A percentile compares a stretch with the other conserved stretches of the same genome.
Evolutionary conservation across 2,329 filamentous ascomycete genomes (phyloP).

Genomic region (Colletotrichum scovillei): DNA sequence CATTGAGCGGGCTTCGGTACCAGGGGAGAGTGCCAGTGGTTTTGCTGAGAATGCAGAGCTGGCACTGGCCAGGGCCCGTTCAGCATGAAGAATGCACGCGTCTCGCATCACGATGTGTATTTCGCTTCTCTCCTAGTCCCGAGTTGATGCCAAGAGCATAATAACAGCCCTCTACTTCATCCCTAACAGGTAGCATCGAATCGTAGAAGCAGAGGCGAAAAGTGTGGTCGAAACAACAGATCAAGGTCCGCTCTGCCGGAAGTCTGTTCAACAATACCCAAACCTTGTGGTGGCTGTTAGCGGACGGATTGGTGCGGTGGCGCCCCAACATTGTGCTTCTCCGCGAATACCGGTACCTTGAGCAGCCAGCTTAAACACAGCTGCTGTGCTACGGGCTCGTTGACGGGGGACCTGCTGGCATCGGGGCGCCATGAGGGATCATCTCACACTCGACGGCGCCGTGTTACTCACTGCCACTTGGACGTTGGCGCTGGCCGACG

Average conservation of each 20-base stretch:
- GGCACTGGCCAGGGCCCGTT: background rate
- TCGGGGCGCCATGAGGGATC: background rate
- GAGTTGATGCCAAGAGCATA: background rate
- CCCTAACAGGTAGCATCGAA: background rate
- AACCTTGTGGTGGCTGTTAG: conserved; percentile 10
- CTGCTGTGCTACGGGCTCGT: background rate
- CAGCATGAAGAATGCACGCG: conserved; percentile 9
- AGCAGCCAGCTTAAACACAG: background rate
- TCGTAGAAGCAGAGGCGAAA: background rate
- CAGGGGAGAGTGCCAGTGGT: background rate
- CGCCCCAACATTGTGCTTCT: conserved; percentile 2
- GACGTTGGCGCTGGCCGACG: conserved; percentile 4
- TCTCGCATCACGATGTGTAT: background rate
- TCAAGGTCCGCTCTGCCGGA: conserved; percentile 2
- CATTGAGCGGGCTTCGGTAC: conserved; percentile 2
- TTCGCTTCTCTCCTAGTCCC: background rate
- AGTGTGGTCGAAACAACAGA: conserved; percentile 9
- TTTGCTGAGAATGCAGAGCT: conserved; percentile 5
- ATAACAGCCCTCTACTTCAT: background rate
- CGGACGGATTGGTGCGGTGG: conserved; percentile 3
- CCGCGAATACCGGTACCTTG: background rate
- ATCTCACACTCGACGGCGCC: background rate
- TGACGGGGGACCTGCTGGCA: background rate
- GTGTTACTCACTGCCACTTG: background rate
- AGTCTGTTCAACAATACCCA: conserved; percentile 3